These are phyloP conservation scores for Myriosclerotinia duriaeana DNA, from an alignment of 2,329 filamentous ascomycete genomes.

Conservation along the genomic window DNA sequence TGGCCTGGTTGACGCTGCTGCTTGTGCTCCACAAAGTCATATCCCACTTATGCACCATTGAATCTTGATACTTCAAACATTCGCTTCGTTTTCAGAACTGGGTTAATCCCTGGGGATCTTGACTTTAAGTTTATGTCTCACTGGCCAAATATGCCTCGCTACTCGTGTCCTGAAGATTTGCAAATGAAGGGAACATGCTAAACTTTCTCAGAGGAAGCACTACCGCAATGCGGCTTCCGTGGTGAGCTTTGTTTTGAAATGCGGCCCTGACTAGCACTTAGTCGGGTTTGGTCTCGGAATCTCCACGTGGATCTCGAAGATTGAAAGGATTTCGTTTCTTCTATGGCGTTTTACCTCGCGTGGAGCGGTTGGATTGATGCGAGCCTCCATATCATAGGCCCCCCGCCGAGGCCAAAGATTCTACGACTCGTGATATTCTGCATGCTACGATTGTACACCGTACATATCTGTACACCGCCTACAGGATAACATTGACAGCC, in stretches of 20 bases:
- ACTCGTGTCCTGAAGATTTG: constrained; percentile 15
- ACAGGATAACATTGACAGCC: constrained; percentile 1
- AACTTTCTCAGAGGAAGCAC: constrained; percentile 2
- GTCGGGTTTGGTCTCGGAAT: constrained; percentile 9
- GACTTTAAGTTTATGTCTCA: constrained; percentile 19
- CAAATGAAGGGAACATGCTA: constrained; percentile 18
- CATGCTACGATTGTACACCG: constrained; percentile 5
- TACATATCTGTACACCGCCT: constrained; percentile 17
- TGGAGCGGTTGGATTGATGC: background rate
- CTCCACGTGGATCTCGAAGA: constrained; percentile 16
- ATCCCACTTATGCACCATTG: constrained; percentile 23
- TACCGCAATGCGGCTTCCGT: constrained; percentile 22
- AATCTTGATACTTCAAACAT: constrained; percentile 2
- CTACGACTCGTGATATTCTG: constrained; percentile 3
- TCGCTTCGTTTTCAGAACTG: constrained; percentile 1
- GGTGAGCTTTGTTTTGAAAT: constrained; percentile 7
- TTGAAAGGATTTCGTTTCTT: constrained; percentile 18
- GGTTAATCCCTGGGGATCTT: constrained; percentile 13
- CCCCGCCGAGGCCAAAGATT: background rate
- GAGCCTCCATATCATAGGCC: background rate
- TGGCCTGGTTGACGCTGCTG: constrained; percentile 1
- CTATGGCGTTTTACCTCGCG: constrained; percentile 3
- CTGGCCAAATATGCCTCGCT: constrained; percentile 7
- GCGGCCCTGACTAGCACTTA: constrained; percentile 18
- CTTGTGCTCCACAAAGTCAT: constrained; percentile 18